These are phyloP conservation scores for Leptographium procerum DNA, from an alignment of 2,329 filamentous ascomycete species.

Conservation along the genomic window DNA sequence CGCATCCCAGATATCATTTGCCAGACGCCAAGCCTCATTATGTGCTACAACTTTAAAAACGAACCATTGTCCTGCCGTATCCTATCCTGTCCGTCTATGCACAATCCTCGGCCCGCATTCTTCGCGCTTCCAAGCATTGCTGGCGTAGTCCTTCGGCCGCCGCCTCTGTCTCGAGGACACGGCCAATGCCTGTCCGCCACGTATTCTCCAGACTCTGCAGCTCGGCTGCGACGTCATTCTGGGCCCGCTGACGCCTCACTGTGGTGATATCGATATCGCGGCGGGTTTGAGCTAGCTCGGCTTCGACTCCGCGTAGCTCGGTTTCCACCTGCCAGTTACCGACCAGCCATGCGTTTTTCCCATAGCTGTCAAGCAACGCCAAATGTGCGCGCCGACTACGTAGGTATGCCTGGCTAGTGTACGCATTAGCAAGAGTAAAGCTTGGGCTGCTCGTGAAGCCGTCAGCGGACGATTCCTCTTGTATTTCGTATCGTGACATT, in stretches of 20 bases:
- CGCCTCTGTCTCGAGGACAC: slow-evolving; percentile 75
- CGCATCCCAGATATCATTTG: neutral
- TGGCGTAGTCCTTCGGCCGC: slow-evolving; percentile 62
- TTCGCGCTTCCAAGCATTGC: slow-evolving; percentile 55
- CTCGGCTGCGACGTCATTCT: slow-evolving; percentile 63
- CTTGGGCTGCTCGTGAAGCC: slow-evolving; percentile 35
- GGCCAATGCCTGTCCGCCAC: slow-evolving; percentile 69
- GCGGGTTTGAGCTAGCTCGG: slow-evolving; percentile 57
- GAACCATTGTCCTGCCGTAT: neutral
- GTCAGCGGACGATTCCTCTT: slow-evolving; percentile 30
- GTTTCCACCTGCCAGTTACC: slow-evolving; percentile 72
- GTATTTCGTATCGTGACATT: slow-evolving; percentile 70
- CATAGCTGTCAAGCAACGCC: slow-evolving; percentile 64
- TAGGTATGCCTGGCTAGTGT: slow-evolving; percentile 41
- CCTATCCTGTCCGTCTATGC: neutral
- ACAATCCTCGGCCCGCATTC: slow-evolving; percentile 19
- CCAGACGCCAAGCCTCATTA: neutral
- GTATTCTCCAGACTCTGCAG: slow-evolving; percentile 56
- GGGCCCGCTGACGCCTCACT: slow-evolving; percentile 53
- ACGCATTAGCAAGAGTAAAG: slow-evolving; percentile 46
- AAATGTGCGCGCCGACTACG: slow-evolving; percentile 44
- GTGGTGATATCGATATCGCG: slow-evolving; percentile 64
- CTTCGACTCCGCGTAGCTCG: slow-evolving; percentile 57
- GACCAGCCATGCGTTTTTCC: slow-evolving; percentile 86
- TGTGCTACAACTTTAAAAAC: neutral